These are phyloP conservation scores for Debaryomyces maramus DNA, from an alignment of 805 yeast species.

Conservation along the genomic window DNA sequence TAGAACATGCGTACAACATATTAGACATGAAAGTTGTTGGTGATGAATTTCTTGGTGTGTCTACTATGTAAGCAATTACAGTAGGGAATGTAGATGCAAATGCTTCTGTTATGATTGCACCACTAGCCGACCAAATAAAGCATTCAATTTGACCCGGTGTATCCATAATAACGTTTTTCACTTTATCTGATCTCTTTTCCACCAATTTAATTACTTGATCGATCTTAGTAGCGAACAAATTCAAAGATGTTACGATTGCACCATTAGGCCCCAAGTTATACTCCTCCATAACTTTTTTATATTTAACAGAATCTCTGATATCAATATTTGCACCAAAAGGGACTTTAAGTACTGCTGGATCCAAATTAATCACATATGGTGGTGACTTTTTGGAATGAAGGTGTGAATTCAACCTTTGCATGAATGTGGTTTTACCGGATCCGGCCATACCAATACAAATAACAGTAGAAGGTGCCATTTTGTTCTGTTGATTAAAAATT, in stretches of 20 bases:
- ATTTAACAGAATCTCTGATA: conserved; percentile 93
- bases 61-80: conserved; percentile 91
- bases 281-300: conserved; percentile 94
- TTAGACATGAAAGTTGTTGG: conserved; percentile 98
- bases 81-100: conserved; percentile 96
- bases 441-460: conserved; percentile 54
- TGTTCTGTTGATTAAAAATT: too few species aligned
- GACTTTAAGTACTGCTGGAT: conserved; percentile 93
- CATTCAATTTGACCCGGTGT: conserved; percentile 99
- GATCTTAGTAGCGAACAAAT: conserved; percentile 89
- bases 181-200: conserved; percentile 65
- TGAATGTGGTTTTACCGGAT: conserved; percentile 95
- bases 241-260: conserved; percentile 93
- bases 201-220: conserved; percentile 90
- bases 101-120: conserved; percentile 93
- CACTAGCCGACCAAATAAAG: conserved; percentile 98
- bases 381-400: conserved; percentile 68
- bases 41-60: conserved; percentile 90
- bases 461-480: conserved; percentile 39
- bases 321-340: conserved; percentile 95
- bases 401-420: conserved; percentile 92
- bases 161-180: conserved; percentile 78
- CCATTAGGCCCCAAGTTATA: conserved; percentile 97
- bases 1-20: conserved; percentile 97
- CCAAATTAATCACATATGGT: conserved; percentile 91